Evolutionary conservation across 495 filamentous ascomycete species (phyloP).

Genomic region (Parathielavia hyrcaniae): DNA sequence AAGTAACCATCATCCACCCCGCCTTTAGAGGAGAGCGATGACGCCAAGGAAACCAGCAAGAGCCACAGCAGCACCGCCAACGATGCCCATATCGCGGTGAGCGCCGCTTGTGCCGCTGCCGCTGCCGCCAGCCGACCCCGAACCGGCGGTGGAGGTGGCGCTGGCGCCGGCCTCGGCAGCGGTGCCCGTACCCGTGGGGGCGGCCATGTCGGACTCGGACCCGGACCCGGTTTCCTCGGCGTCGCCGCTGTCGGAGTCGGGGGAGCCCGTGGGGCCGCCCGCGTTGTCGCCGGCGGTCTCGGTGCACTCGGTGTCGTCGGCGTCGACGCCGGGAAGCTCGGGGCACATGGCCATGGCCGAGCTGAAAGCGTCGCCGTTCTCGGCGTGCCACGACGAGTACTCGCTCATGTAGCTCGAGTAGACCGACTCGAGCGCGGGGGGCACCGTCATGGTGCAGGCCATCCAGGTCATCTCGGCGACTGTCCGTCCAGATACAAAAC

Average conservation of each 20-base stretch:
- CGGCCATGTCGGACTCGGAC: not conserved
- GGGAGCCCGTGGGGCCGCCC: not conserved
- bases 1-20: not conserved
- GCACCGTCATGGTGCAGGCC: slow-evolving; percentile 13
- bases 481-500: no score
- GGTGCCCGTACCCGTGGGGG: no score
- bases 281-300: not conserved
- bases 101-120: slow-evolving; percentile 7
- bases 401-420: slow-evolving; percentile 11
- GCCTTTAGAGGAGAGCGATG: slow-evolving; percentile 25
- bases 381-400: slow-evolving; percentile 14
- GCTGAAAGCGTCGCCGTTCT: slow-evolving; percentile 1
- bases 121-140: not conserved
- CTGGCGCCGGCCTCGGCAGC: not conserved
- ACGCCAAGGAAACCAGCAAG: slow-evolving; percentile 26
- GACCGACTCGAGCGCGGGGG: slow-evolving; percentile 7
- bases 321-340: not conserved
- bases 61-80: slow-evolving; percentile 19
- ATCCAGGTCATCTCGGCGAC: not conserved
- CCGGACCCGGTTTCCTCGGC: not conserved
- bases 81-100: slow-evolving; percentile 22
- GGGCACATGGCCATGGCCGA: slow-evolving; percentile 20
- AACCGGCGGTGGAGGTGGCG: not conserved
- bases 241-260: not conserved
- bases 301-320: not conserved